Percentiles rank a stretch among this genome's conserved stretches.
phyloP scores from a whole-genome alignment of 805 yeast genomes.

The Schwanniomyces sp. region DNA sequence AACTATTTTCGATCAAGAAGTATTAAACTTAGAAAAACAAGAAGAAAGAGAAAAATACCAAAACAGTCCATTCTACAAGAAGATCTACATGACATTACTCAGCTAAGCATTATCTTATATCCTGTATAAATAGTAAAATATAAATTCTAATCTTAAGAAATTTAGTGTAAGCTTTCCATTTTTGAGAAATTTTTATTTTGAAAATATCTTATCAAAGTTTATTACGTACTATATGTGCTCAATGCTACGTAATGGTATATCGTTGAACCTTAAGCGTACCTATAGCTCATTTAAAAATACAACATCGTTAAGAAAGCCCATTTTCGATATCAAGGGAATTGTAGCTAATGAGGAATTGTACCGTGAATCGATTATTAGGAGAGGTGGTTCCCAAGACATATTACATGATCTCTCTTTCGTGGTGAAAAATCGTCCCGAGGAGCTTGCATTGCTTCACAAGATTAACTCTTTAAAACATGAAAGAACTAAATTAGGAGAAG shows the following conservation, averaged over 20 bases:
- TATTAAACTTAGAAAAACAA: conserved; percentile 28
- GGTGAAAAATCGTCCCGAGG: conserved; percentile 21
- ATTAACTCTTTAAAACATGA: conserved; percentile 27
- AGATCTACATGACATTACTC: conserved; percentile 1
- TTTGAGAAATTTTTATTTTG: neutral
- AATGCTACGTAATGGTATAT: neutral
- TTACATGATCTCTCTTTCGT: conserved; percentile 23
- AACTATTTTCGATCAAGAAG: conserved; percentile 34
- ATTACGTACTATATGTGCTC: neutral
- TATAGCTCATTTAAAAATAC: conserved; percentile 7
- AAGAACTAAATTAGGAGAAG: conserved; percentile 24
- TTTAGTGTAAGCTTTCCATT: neutral
- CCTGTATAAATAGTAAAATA: neutral
- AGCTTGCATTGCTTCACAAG: conserved; percentile 18
- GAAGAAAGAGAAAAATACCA: conserved; percentile 21
- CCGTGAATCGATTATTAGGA: conserved; percentile 25
- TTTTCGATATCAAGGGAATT: conserved; percentile 20
- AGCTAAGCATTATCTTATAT: conserved; percentile 1
- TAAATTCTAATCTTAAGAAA: neutral
- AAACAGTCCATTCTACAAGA: conserved; percentile 13
- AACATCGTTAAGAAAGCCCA: conserved; percentile 4
- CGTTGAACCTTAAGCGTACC: neutral
- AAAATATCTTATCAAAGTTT: too few relatives aligned
- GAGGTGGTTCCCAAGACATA: conserved; percentile 19
- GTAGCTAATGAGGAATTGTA: conserved; percentile 17